Base-by-base conservation (phyloP, 805 yeast species). In the Candida jianshihensis region DNA sequence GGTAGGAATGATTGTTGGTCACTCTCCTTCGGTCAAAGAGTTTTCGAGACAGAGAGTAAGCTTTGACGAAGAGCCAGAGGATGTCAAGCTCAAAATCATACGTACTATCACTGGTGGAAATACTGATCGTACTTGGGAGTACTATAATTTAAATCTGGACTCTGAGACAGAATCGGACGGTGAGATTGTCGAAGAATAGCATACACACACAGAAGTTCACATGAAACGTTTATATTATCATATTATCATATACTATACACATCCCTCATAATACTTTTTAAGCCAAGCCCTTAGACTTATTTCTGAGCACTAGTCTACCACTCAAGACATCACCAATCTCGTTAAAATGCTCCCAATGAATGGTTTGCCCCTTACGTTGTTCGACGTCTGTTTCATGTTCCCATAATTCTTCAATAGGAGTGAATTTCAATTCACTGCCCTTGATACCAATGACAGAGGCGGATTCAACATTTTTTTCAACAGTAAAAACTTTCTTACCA, bases 1-100 rank as follows among this genome's bases (percentile, higher is more conserved):
- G 36, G 95, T 89, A 1, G 97, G 97, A 1, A 90, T 86, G 82
- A 82, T 95, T 27, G 72, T 90, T 26, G 97, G 96, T 0, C 96
- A 89, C 56, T 45, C 70, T 0, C 71, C 71, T 0, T 70, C 62
- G 11, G 60, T 59, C 1, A 47, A 58, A 2, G 88, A 81, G 46
- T 66, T 56, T 45, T 59, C 62, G 35, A 63, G 87, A 48, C 60
- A 63, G 31, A 68, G 62, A 35, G 53, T 66, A 17, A 69, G 64
- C 21, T 68, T 76, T 36, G 60, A 60, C 13, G 64, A 67, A 19
- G 71, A 69, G 40, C 58, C 73, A 0, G 70, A 68, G 36, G 71
- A 66, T 35, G 58, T 60, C 40, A 71, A 66, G 47, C 44, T 70
- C 43, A 69, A 63, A 36, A 72, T 77, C 41, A 75, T 77, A 21